Base-by-base conservation (phyloP, 495 filamentous ascomycete genomes). In the Coniosporium apollinis region DNA sequence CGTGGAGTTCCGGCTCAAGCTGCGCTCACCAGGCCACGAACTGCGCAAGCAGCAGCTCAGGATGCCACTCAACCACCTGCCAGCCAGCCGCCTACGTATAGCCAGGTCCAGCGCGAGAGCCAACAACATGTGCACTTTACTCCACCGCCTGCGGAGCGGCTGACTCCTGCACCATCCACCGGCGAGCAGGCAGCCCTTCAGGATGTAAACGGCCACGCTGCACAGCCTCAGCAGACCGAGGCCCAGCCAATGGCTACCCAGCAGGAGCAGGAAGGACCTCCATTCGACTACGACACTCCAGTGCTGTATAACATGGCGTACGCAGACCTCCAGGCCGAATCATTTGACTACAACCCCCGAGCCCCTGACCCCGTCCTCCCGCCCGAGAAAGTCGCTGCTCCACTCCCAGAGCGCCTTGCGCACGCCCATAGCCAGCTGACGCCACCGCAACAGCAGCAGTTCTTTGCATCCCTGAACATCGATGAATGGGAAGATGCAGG, bases 401-500 rank as follows among this genome's bases (percentile, higher is more conserved):
- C 17, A 37, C 45, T 34, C n/a, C 22, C 19, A 7, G 35, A 41
- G 16, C 15, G 25, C 26, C 46, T 77, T 3, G 42, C 55, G 22
- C 47, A 67, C 35, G 61, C 62, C 5, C n/a, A 22, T 8, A 21
- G 16, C 5, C n/a, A n/a, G n/a, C 14, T 42, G 11, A 10, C 43
- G 39, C 48, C 33, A 26, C 21, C 59, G 14, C 63, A 69, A 13
- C 76, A 82, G 38, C 58, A 59, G 31, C 53, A 60, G 1, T 81
- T 83, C 52, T 74, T 85, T 42, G 56, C 64, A 7, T 65, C 64
- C 4, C 59, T 92, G 48, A 48, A 68, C 2, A 64, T 81, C 16
- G 59, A 67, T 18, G 76, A 87, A 50, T 89, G 84, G 78, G 84
- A 94, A 50, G 65, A 77, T 31, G 71, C 76, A 10, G 84, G 84